Conservation (phyloP, 495 filamentous ascomycete species). For the Thozetella sp. region DNA sequence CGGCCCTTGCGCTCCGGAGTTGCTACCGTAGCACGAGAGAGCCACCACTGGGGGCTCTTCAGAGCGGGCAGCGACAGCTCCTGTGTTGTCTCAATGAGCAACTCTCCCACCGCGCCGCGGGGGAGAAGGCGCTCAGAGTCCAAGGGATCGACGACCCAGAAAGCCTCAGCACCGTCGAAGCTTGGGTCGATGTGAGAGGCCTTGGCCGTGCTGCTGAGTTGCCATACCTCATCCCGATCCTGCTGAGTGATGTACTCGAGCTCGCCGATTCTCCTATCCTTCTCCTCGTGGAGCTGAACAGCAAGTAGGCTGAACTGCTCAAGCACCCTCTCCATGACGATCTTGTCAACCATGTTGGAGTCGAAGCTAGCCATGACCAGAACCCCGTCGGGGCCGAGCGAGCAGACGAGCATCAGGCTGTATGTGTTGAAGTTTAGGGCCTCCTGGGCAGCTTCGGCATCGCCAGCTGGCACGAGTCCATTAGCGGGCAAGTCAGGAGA, state of each 20-base stretch:
- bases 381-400: slow-evolving; percentile 56
- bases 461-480: slow-evolving; percentile 49
- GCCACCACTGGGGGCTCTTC: not conserved
- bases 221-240: slow-evolving; percentile 18
- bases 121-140: slow-evolving; percentile 36
- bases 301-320: slow-evolving; percentile 26
- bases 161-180: slow-evolving; percentile 17
- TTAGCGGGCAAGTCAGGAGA: slow-evolving; percentile 39
- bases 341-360: slow-evolving; percentile 34
- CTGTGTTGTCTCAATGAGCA: slow-evolving; percentile 25
- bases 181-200: not conserved
- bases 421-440: slow-evolving; percentile 71
- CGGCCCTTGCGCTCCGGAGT: slow-evolving; percentile 3
- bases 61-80: slow-evolving; percentile 9
- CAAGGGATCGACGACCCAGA: slow-evolving; percentile 40
- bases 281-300: slow-evolving; percentile 28
- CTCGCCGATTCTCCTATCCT: slow-evolving; percentile 19
- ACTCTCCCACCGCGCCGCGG: slow-evolving; percentile 45
- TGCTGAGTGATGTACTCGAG: slow-evolving; percentile 21
- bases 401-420: slow-evolving; percentile 65
- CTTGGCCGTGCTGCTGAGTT: slow-evolving; percentile 9
- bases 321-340: slow-evolving; percentile 30
- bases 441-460: slow-evolving; percentile 58
- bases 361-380: slow-evolving; percentile 66
- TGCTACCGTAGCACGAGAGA: not conserved